Evolutionary conservation across 2,329 filamentous ascomycete genomes (phyloP).

Genomic region (Ceratocystis eucalypticola): DNA sequence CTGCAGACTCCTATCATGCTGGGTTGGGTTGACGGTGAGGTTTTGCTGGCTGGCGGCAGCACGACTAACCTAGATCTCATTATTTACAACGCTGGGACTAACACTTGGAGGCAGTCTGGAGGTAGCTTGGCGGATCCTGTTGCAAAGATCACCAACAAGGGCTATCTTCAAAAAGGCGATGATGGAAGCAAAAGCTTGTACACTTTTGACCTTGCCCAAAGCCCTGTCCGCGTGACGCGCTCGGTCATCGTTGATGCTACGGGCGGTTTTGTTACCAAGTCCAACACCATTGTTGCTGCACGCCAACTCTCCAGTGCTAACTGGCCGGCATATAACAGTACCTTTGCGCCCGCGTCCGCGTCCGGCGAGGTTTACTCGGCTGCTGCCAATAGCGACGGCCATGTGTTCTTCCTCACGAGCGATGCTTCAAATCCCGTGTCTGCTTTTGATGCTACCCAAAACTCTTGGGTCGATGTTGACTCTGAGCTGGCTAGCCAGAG

Average conservation of each 20-base stretch:
- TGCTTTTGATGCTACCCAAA: conserved; percentile 63
- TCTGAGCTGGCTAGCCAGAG: conserved; percentile 43
- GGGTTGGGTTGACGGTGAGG: conserved; percentile 56
- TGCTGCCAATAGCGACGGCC: conserved; percentile 50
- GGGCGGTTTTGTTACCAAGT: conserved; percentile 39
- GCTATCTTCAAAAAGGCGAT: conserved; percentile 52
- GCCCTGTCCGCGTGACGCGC: conserved; percentile 62
- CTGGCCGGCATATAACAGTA: conserved; percentile 70
- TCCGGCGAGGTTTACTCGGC: conserved; percentile 58
- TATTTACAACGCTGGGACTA: conserved; percentile 48
- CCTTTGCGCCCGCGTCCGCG: conserved; percentile 47
- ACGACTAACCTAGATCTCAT: conserved; percentile 50
- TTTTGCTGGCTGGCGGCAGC: conserved; percentile 60
- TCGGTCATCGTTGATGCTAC: conserved; percentile 50
- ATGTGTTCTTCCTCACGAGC: conserved; percentile 69
- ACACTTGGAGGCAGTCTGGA: conserved; percentile 54
- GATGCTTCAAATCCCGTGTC: conserved; percentile 51
- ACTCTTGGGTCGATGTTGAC: conserved; percentile 65
- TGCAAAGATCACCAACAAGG: conserved; percentile 45
- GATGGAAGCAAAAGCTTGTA: conserved; percentile 70
- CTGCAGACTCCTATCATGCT: conserved; percentile 49
- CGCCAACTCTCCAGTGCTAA: conserved; percentile 40
- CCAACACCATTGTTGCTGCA: conserved; percentile 29
- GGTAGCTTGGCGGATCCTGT: conserved; percentile 49
- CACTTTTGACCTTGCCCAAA: conserved; percentile 59